Base-by-base conservation (phyloP, 805 yeast species). In the Candida anglica region DNA sequence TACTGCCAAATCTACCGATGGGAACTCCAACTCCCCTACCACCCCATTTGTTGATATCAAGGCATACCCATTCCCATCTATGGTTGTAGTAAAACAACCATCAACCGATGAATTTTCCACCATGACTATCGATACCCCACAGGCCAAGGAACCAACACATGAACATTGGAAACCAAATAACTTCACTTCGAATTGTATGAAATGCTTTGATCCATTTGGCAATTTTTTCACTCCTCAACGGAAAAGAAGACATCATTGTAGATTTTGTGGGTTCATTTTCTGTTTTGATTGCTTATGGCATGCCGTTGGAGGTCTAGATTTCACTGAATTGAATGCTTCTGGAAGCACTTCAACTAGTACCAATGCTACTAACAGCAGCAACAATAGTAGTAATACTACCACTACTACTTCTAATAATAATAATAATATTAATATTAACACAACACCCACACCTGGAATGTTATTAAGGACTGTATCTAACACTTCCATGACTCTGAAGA, bases 111-210 rank as follows among this genome's bases (percentile, higher is more conserved):
- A 21, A 9, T 21, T 21, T 9, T 9, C 9, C 10, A 6, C 29
- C 5, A 5, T 27, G 16, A 19, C 25, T 10, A n/a, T 9, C 17
- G 9, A 9, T 5, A 15, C 13, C 10, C n/a, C n/a, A 6, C 34
- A 42, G 18, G 36, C 50, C 2, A 47, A 37, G 28, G 78, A 72
- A 42, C 79, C 79, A 11, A 68, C 74, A 7, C 77, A 67, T 34
- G 48, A 52, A 10, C 79, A 73, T 48, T 75, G 81, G 81, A 66
- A 66, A 40, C 69, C 74, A 15, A 68, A 75, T 49, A 47, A 44
- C 28, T 52, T 48, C 33, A 50, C 68, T n/a, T 42, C 49, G 33
- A 55, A 56, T 32, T 75, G 81, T 50, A 53, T 60, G 63, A 56
- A 56, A 37, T 66, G 72, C 39, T 61, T 64, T 38, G 53, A 52